Evolutionary conservation across 176 grass and related monocot species (phyloP).

Genomic region (Puccinellia tenuiflora): DNA sequence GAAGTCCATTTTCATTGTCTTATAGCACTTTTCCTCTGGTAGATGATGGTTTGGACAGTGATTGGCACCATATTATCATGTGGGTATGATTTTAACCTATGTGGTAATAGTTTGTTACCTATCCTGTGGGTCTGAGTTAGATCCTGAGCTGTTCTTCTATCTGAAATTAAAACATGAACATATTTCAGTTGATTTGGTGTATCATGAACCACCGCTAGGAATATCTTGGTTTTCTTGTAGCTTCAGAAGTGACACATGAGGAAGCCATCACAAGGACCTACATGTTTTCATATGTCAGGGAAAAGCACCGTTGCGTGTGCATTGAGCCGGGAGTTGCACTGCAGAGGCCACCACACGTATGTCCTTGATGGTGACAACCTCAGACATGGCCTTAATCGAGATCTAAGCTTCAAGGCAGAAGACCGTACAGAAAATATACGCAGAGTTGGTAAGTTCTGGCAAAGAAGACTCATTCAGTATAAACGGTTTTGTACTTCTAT

Average conservation of each 20-base stretch:
- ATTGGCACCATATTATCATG: background rate
- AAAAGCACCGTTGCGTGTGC: slow-evolving; percentile 92
- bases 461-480: background rate
- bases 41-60: background rate
- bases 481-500: background rate
- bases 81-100: background rate
- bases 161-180: background rate
- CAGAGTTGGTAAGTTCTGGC: slow-evolving; percentile 67
- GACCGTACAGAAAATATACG: slow-evolving; percentile 85
- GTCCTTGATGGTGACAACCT: slow-evolving; percentile 91
- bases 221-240: slow-evolving; percentile 20
- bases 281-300: slow-evolving; percentile 52
- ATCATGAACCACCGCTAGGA: background rate
- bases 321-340: slow-evolving; percentile 65
- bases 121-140: background rate
- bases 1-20: slow-evolving; percentile 1
- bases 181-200: slow-evolving; percentile 10
- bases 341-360: slow-evolving; percentile 60
- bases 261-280: slow-evolving; percentile 17
- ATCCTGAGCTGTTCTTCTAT: background rate
- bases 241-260: background rate
- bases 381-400: slow-evolving; percentile 72
- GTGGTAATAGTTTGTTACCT: background rate
- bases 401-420: slow-evolving; percentile 78
- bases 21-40: background rate